phyloP scores from a whole-genome alignment of 83 land plant genomes.

The Diphasiastrum complanatum region DNA sequence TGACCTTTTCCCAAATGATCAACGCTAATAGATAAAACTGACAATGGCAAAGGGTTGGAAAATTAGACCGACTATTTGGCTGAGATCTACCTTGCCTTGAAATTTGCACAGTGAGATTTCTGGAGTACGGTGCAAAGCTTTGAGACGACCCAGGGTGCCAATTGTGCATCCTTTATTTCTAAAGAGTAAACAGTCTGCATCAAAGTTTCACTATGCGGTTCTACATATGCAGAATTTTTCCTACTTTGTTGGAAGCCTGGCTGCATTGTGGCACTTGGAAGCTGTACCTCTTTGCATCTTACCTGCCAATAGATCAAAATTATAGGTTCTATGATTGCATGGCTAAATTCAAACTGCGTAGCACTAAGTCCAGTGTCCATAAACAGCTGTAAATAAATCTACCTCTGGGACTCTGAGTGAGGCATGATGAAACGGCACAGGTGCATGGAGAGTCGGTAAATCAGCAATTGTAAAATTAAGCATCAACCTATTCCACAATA shows the following conservation, averaged over 20 bases:
- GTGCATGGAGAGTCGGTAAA: constrained; percentile 74
- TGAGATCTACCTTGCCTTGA: constrained; percentile 27
- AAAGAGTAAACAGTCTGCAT: constrained; percentile 6
- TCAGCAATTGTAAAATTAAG: constrained; percentile 46
- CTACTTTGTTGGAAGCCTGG: background rate
- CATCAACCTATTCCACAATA: constrained; percentile 50
- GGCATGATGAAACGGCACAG: constrained; percentile 75
- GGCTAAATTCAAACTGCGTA: background rate
- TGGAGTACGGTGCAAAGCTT: constrained; percentile 20
- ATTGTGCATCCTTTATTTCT: constrained; percentile 19
- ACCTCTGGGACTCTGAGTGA: constrained; percentile 67
- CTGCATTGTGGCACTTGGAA: background rate
- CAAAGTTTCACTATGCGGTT: constrained; percentile 8
- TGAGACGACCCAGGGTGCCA: constrained; percentile 29
- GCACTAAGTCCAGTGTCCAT: background rate
- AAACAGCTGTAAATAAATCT: background rate
- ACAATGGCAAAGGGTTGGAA: background rate
- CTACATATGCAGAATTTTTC: background rate
- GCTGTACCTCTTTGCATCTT: constrained; percentile 25
- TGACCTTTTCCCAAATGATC: background rate
- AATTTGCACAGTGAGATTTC: constrained; percentile 13
- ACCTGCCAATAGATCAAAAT: constrained; percentile 7
- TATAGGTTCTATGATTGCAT: background rate
- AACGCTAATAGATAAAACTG: background rate
- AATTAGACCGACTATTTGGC: background rate